Evolutionary conservation across 2,329 filamentous ascomycete species (phyloP).

Genomic region (Microdochium bolleyi): DNA sequence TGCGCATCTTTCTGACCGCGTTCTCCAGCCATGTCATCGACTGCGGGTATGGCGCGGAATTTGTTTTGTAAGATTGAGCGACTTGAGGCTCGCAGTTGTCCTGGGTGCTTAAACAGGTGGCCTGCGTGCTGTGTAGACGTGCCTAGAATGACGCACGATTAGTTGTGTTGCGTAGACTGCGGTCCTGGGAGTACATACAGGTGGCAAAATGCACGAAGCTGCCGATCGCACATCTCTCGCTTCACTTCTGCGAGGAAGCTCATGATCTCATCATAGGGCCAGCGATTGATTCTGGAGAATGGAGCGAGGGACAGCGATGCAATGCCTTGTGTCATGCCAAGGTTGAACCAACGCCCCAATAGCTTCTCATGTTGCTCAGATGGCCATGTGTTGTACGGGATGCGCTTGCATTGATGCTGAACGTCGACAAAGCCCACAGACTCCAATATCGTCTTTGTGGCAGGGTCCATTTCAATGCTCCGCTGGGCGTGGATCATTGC

Average conservation of each 20-base stretch:
- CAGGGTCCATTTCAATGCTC: constrained; percentile 51
- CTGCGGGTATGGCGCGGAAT: no score
- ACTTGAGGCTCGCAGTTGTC: not conserved
- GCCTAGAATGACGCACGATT: constrained; percentile 8
- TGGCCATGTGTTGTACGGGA: constrained; percentile 71
- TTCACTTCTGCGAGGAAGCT: constrained; percentile 56
- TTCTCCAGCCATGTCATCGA: no score
- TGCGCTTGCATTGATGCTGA: constrained; percentile 56
- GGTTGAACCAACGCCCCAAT: constrained; percentile 76
- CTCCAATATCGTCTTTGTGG: constrained; percentile 53
- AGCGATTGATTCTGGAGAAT: constrained; percentile 57
- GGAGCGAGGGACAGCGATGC: constrained; percentile 67
- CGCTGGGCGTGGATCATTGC: constrained; percentile 59
- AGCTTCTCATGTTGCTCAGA: constrained; percentile 55
- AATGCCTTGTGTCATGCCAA: constrained; percentile 65
- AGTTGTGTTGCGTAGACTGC: not conserved
- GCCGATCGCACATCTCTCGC: constrained; percentile 60
- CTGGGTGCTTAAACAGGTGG: not conserved
- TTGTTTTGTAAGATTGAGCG: not conserved
- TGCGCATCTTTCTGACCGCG: no score
- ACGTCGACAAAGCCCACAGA: constrained; percentile 75
- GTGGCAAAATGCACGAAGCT: constrained; percentile 65
- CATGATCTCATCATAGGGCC: constrained; percentile 53
- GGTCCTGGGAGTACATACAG: constrained; percentile 49
- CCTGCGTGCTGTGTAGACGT: constrained; percentile 17